A percentile compares a stretch with the other conserved stretches of the same genome.
These are phyloP conservation scores for Pyrenula aspistea DNA, from an alignment of 495 filamentous ascomycete species.

Conservation along the genomic window DNA sequence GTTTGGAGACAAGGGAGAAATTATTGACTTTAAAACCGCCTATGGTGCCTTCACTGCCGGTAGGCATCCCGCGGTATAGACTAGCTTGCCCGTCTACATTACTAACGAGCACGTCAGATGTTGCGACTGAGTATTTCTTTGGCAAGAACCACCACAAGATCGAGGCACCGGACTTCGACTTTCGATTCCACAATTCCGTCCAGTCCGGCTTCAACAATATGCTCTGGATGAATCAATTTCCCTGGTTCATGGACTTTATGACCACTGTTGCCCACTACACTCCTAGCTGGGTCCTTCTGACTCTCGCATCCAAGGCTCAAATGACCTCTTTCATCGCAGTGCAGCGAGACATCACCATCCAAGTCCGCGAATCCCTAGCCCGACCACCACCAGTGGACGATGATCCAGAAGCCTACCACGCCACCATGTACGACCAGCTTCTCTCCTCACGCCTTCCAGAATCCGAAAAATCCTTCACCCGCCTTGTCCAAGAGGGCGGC, in stretches of 20 bases:
- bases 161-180: not conserved
- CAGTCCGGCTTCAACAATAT: not conserved
- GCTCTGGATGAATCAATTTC: not conserved
- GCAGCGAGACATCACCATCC: not conserved
- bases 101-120: not conserved
- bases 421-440: not conserved
- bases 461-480: not conserved
- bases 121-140: not conserved
- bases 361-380: not conserved
- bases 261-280: not conserved
- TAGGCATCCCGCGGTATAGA: not conserved
- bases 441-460: not conserved
- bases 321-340: not conserved
- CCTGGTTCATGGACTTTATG: not conserved
- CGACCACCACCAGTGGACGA: not conserved
- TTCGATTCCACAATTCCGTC: not conserved
- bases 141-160: not conserved
- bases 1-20: constrained; percentile 4
- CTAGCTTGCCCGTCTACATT: not conserved
- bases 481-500: not conserved
- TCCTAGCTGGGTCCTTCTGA: not conserved
- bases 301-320: not conserved
- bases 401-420: not conserved
- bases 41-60: constrained; percentile 31
- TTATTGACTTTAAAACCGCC: constrained; percentile 23